Base-by-base conservation (phyloP, 176 grass and related monocot genomes). In the Themeda triandra region DNA sequence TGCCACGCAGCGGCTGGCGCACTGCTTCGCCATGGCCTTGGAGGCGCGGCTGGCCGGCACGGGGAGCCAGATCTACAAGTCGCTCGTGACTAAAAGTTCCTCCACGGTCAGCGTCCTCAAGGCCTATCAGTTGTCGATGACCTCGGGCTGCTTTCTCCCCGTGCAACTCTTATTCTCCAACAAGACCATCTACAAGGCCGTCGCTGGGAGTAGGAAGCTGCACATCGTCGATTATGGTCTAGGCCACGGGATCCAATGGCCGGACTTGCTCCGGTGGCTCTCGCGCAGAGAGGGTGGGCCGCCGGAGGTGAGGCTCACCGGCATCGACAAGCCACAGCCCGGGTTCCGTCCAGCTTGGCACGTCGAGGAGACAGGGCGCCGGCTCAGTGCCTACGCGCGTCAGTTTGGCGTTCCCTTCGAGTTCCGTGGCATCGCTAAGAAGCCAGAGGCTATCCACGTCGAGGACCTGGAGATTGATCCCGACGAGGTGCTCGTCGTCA, bases 21-120 rank as follows among this genome's bases (percentile, higher is more conserved):
- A 88, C 60, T 94, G 69, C 70, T 88, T 94, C 19, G 75, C 87
- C 4, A 53, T 77, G 25, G 89, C 85, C 3, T 87, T 94, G 45
- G 87, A 94, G 67, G 87, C 87, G 2, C 80, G 92, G 39, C 67
- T 94, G n/a, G 87, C 84, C 21, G 90, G 92, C 41, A 92, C 74
- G 1, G 92, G 92, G 27, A 92, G 78, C 68, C 36, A 90, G 12
- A 21, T 88, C 2, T 92, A 92, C 46, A 51, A 1, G 12, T 87
- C 31, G 7, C 77, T 91, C 4, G 12, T 80, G 19, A 10, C 41
- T 4, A 88, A 82, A 19, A 39, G 86, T n/a, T 65, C 35, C 39
- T 77, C 90, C 32, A 32, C n/a, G n/a, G n/a, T n/a, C n/a, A n/a
- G n/a, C n/a, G n/a, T 64, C 9, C 66, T 92, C 60, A 82, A 79